These are phyloP conservation scores for Mallotus nudiflorus DNA, from an alignment of 345 rosid genomes.

Conservation along the genomic window DNA sequence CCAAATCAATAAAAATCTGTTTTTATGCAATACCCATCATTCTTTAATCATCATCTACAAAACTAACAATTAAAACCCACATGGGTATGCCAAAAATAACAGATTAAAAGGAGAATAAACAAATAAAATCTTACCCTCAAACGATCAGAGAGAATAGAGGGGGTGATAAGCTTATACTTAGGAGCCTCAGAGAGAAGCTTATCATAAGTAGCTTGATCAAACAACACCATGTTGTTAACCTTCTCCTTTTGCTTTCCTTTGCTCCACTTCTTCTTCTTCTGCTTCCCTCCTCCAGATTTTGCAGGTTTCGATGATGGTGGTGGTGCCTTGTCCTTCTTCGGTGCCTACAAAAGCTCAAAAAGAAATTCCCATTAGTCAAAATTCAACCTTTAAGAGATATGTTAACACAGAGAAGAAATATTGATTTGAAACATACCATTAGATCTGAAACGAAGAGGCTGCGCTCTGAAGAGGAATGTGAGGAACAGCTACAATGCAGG, in stretches of 20 bases:
- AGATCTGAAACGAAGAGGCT: not conserved
- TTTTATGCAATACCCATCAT: too few species aligned
- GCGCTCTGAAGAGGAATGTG: too few species aligned
- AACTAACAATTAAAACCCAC: not conserved
- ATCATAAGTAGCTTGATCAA: conserved; percentile 34
- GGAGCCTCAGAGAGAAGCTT: conserved; percentile 34
- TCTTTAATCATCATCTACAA: too few species aligned
- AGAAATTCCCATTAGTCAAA: not conserved
- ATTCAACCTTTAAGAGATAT: not conserved
- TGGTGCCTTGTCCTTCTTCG: conserved; percentile 55
- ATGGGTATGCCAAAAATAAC: not conserved
- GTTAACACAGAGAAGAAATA: not conserved
- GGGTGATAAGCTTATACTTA: conserved; percentile 36
- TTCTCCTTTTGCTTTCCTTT: conserved; percentile 39
- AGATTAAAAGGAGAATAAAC: not conserved
- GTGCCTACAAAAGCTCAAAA: conserved; percentile 33
- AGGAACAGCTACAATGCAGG: too few species aligned
- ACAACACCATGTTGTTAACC: conserved; percentile 36
- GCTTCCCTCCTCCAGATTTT: conserved; percentile 57
- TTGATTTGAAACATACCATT: not conserved
- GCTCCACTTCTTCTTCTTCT: conserved; percentile 53
- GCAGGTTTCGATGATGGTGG: conserved; percentile 58
- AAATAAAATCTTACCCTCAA: conserved; percentile 16
- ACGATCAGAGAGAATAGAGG: conserved; percentile 34
- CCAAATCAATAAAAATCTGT: too few species aligned